Evolutionary conservation across 129 eudicot genomes (phyloP).

Genomic region (Glebionis coronaria): DNA sequence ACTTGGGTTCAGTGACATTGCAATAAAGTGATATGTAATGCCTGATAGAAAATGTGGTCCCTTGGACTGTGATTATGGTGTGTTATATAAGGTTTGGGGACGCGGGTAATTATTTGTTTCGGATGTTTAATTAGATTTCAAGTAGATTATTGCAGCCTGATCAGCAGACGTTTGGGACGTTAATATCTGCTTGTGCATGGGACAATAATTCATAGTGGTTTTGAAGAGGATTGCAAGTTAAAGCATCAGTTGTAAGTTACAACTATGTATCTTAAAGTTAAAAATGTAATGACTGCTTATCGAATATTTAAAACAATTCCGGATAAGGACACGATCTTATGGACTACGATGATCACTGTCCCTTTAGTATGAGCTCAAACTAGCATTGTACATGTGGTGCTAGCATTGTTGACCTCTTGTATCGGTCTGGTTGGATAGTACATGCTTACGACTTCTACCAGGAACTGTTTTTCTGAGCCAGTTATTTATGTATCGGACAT

Average conservation of each 20-base stretch:
- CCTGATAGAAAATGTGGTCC: conserved; percentile 67
- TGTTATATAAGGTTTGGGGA: conserved; percentile 56
- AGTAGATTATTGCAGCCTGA: conserved; percentile 53
- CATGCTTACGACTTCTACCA: conserved; percentile 61
- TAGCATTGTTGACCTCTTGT: conserved; percentile 73
- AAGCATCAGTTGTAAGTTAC: neutral
- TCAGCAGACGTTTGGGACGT: conserved; percentile 59
- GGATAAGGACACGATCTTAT: conserved; percentile 50
- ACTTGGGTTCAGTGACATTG: conserved; percentile 35
- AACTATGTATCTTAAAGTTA: conserved; percentile 49
- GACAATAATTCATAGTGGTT: conserved; percentile 38
- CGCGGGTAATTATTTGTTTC: conserved; percentile 36
- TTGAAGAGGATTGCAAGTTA: too few relatives aligned
- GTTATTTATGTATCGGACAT: conserved; percentile 73
- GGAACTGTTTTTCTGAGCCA: conserved; percentile 51
- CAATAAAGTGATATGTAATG: conserved; percentile 66
- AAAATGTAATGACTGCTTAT: conserved; percentile 41
- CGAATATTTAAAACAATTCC: conserved; percentile 51
- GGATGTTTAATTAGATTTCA: conserved; percentile 43
- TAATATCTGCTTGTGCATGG: conserved; percentile 64
- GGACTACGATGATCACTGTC: conserved; percentile 74
- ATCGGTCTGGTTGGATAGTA: conserved; percentile 70
- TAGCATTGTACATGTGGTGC: conserved; percentile 86
- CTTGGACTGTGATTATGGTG: conserved; percentile 88
- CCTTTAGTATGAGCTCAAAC: conserved; percentile 77